Evolutionary conservation across 768 basidiomycete genomes (phyloP).

Genomic region (Leccinum rimulosum): DNA sequence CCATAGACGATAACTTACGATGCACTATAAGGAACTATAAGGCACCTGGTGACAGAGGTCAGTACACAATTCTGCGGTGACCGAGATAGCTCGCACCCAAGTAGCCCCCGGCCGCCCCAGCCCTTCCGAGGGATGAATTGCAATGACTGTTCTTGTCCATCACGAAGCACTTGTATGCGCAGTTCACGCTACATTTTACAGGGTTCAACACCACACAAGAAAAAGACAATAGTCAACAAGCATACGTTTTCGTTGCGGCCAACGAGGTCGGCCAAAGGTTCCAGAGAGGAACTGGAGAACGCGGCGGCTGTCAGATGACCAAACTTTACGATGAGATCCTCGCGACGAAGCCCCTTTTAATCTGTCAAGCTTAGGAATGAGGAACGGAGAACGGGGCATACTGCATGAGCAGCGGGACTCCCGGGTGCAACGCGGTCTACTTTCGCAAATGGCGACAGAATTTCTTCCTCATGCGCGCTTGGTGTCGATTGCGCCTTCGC

Average conservation of each 20-base stretch:
- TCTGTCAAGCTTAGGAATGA: background rate
- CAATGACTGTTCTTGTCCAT: slow-evolving; percentile 43
- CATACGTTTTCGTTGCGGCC: slow-evolving; percentile 75
- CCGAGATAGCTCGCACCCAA: slow-evolving; percentile 57
- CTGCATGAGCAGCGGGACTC: slow-evolving; percentile 83
- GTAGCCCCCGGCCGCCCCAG: slow-evolving; percentile 85
- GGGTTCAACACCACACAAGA: background rate
- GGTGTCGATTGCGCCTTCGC: slow-evolving; percentile 25
- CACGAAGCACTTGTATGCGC: slow-evolving; percentile 55
- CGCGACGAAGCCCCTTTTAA: slow-evolving; percentile 59
- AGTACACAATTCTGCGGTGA: slow-evolving; percentile 2
- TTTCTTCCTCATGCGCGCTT: slow-evolving; percentile 13
- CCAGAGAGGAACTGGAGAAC: slow-evolving; percentile 54
- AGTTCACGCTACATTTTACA: slow-evolving; percentile 51
- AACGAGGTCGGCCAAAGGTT: slow-evolving; percentile 73
- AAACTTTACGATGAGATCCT: slow-evolving; percentile 75
- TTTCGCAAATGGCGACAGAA: slow-evolving; percentile 62
- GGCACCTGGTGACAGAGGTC: slow-evolving; percentile 43
- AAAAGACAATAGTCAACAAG: background rate
- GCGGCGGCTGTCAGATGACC: slow-evolving; percentile 55
- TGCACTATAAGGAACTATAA: slow-evolving; percentile 52
- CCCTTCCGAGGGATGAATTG: slow-evolving; percentile 66
- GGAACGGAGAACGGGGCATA: slow-evolving; percentile 35
- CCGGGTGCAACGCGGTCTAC: slow-evolving; percentile 78
- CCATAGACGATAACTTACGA: background rate